Base-by-base conservation (phyloP, 495 filamentous ascomycete genomes). In the Filosporella fistucella region DNA sequence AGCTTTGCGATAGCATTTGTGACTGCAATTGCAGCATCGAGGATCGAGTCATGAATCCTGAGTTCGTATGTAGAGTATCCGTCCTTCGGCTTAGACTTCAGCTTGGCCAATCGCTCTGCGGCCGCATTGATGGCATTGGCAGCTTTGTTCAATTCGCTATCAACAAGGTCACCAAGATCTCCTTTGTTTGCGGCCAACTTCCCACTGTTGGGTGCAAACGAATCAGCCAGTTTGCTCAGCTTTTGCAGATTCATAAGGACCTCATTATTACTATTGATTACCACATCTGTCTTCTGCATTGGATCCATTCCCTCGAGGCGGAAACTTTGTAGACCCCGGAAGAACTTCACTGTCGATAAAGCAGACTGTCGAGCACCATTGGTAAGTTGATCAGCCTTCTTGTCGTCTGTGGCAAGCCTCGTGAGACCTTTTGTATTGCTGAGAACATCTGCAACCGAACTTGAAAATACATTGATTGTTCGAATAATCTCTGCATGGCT, bases 21-120 rank as follows among this genome's bases (percentile, higher is more conserved):
- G 42, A 98, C 89, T 1, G 94, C 93, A 64, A 91, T 84, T 14
- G 93, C 93, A 21, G 93, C 91, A 54, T 91, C 89, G 37, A 98
- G 76, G 55, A 98, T 96, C 1, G 84, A 85, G 56, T 96, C 94
- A 70, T 96, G 88, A 59, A 98, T 94, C 47, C 80, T 82, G 38
- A 97, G 78, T 63, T 97, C 93, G 64, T 96, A 96, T 1, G 91
- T 97, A n/a, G 88, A 87, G 71, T 91, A 97, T 11, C 86, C 83
- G 54, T 95, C 93, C 44, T 88, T 84, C 13, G 89, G 86, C 74
- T 98, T 97, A 64, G 86, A 95, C 77, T 80, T 86, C 43, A 98
- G 78, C 68, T 89, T 95, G 37, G 85, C 85, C 39, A 98, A 75
- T 20, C 91, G 84, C 48, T 85, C 87, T 1, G 89, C 85, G 3